Evolutionary conservation across 306 rosid genomes (phyloP), one percentile per base, ranked within the genome.

Genomic region (Oemleria cerasiformis): DNA sequence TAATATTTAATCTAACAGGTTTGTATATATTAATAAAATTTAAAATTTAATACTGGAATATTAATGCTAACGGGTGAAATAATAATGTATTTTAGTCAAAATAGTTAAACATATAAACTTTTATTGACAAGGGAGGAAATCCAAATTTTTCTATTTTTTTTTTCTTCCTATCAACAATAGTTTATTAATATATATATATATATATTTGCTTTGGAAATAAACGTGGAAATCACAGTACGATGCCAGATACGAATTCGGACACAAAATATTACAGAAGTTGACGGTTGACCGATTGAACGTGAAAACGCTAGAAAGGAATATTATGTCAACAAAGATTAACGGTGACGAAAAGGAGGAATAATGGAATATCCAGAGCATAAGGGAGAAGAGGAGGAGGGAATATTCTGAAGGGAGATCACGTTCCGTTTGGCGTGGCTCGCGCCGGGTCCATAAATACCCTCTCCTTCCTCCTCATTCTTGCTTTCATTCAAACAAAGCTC

Each of bases 301-400:
- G 41, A 58, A 30, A 20, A 56, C 23, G 38, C 56, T 16, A 23
- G 4, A 11, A 20, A 6, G 61, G 15, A n/a, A 53, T 51, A 7
- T 17, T 53, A 1, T 30, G 36, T 30, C 36, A 23, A 12, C 8
- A 7, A 51, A 7, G 9, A 8, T 9, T 12, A 53, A 19, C 9
- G 60, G 17, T 21, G 42, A 1, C 6, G 39, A 4, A 11, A 3
- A 4, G 44, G 17, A 25, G 65, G 56, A 25, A 70, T 57, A 57
- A 70, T 42, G 56, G 74, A 70, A 70, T 70, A 70, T 70, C 49
- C 74, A n/a, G 56, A 10, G 74, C 64, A 56, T 43, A 56, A 49
- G 61, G 5, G n/a, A 48, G 53, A 48, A 8, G 63, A 8, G 14
- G 11, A 42, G 21, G 21, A 7, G 43, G n/a, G 74, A 70, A 70